Evolutionary conservation across 345 rosid species (phyloP).

Genomic region (Kandelia obovata): DNA sequence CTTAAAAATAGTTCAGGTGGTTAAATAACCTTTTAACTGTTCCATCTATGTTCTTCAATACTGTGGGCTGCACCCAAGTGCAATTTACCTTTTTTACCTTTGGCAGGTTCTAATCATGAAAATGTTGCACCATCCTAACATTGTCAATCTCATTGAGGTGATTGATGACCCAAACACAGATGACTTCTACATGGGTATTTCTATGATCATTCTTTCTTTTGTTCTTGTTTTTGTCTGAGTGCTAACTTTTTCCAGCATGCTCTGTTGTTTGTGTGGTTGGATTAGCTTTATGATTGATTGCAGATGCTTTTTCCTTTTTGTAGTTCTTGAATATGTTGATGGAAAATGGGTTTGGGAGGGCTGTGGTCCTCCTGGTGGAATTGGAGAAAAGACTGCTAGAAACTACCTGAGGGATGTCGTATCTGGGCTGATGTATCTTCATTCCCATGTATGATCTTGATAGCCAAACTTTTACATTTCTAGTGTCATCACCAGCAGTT

Average conservation of each 20-base stretch:
- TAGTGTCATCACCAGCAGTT: background rate
- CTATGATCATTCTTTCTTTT: conserved; percentile 7
- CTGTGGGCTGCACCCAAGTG: background rate
- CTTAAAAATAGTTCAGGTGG: background rate
- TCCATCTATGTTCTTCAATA: background rate
- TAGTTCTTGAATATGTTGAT: conserved; percentile 95
- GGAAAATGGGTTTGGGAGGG: conserved; percentile 75
- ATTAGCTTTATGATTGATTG: conserved; percentile 15
- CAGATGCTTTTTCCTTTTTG: conserved; percentile 5
- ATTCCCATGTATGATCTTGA: conserved; percentile 69
- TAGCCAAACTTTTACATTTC: background rate
- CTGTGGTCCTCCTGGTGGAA: conserved; percentile 55
- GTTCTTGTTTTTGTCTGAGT: background rate
- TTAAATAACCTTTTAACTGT: background rate
- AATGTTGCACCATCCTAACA: conserved; percentile 90
- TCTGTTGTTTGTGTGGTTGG: background rate
- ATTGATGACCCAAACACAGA: conserved; percentile 94
- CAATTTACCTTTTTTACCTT: background rate
- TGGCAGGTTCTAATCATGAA: conserved; percentile 90
- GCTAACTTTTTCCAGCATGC: background rate
- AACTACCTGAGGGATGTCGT: conserved; percentile 80
- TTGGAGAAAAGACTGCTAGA: conserved; percentile 78
- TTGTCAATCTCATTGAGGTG: conserved; percentile 94
- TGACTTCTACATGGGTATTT: conserved; percentile 96
- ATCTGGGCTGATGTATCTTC: conserved; percentile 89